phyloP scores from a whole-genome alignment of 73 alveolate genomes.

The Paramecium pentaurelia region DNA sequence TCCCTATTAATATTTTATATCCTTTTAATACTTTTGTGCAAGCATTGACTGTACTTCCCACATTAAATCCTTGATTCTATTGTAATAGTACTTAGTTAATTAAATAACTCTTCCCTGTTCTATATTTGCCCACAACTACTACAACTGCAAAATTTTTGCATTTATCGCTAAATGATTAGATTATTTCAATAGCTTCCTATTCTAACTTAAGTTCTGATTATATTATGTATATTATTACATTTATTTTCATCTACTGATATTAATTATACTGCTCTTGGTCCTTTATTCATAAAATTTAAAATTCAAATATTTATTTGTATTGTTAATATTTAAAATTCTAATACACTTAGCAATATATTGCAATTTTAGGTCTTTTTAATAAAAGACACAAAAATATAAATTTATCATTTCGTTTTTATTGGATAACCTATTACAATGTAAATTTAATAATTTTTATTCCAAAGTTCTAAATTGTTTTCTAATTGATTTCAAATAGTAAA shows the following conservation, averaged over 20 bases:
- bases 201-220: background rate
- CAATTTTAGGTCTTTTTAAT: background rate
- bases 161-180: background rate
- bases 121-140: slow-evolving; percentile 73
- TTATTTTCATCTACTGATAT: slow-evolving; percentile 32
- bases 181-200: slow-evolving; percentile 8
- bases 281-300: background rate
- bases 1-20: slow-evolving; percentile 55
- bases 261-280: slow-evolving; percentile 28
- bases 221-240: background rate
- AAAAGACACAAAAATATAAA: background rate
- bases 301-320: background rate
- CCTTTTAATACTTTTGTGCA: slow-evolving; percentile 72
- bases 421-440: background rate
- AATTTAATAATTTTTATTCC: background rate
- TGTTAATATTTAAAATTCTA: background rate
- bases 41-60: slow-evolving; percentile 86
- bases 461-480: background rate
- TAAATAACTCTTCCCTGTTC: slow-evolving; percentile 79
- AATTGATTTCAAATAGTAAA: background rate
- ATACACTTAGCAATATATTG: background rate
- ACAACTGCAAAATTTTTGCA: slow-evolving; percentile 58
- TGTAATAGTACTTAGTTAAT: slow-evolving; percentile 53
- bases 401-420: background rate
- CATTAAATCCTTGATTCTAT: slow-evolving; percentile 72